A percentile compares a stretch with the other conserved stretches of the same genome.
These are phyloP conservation scores for Sporothrix pallida DNA, from an alignment of 2,329 filamentous ascomycete species.

Conservation along the genomic window DNA sequence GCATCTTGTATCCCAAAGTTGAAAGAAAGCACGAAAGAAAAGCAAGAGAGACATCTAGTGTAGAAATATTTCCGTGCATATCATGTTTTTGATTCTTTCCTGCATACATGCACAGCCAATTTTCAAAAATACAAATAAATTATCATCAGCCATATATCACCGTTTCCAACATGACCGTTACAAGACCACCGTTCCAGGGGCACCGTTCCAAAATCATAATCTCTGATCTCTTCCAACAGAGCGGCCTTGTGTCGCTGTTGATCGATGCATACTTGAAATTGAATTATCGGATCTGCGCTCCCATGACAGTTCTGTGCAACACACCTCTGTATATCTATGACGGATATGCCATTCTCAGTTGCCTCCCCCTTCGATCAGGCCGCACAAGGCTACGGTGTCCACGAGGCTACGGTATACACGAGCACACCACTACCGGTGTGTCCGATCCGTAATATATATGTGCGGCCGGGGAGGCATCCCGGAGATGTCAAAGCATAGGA, in stretches of 20 bases:
- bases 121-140: slow-evolving; percentile 15
- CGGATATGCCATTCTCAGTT: not conserved
- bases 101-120: slow-evolving; percentile 30
- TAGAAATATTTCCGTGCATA: slow-evolving; percentile 47
- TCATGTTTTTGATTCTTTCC: slow-evolving; percentile 31
- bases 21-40: not conserved
- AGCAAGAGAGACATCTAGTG: slow-evolving; percentile 42
- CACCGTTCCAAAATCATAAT: no score
- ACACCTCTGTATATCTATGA: not conserved
- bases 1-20: slow-evolving; percentile 12
- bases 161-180: not conserved
- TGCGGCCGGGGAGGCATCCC: not conserved
- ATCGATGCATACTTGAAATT: not conserved
- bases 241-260: not conserved
- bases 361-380: no score
- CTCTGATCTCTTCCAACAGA: no score
- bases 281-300: not conserved
- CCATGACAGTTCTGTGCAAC: not conserved
- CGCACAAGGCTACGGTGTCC: not conserved
- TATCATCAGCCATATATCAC: not conserved
- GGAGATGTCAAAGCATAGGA: not conserved
- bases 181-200: no score
- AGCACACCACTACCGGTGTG: not conserved
- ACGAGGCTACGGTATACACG: not conserved
- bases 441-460: not conserved